Base-by-base conservation (phyloP, 371 early-diverging fungal species). In the Batrachochytrium dendrobatidis region DNA sequence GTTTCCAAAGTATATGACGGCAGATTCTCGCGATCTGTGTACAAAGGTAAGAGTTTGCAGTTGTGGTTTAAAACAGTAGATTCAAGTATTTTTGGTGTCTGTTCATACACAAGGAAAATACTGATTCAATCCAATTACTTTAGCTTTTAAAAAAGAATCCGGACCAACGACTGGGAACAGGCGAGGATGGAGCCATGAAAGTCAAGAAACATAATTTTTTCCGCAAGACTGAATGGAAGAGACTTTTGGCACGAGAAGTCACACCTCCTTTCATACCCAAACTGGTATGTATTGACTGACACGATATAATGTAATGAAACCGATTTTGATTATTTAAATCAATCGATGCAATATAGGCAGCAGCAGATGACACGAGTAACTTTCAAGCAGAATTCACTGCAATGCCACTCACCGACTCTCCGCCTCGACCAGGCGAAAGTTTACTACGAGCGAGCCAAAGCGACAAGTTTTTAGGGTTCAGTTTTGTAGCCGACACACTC, bases 151-250 rank as follows among this genome's bases (percentile, higher is more conserved):
- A 72, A 29, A 79, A 79, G 61, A 72, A 84, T 53, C 79, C 83
- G 5, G 70, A 67, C 20, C 70, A 79, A 15, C 72, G 87, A 10
- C 65, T 85, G 3, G 76, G 76, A 32, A 85, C 83, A 28, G 80
- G 80, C 18, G 59, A 56, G 34, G 52, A 62, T 3, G 73, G 72
- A 1, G 82, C 76, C 10, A 71, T 64, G 1, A 71, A 71, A n/a
- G 80, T 90, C 66, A 88, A 87, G 69, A 65, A 70, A 2, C 91
- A 91, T 59, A 68, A 77, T 10, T 91, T 87, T 70, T 91, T 91
- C 66, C 70, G 75, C 1, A 81, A 78, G 35, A 67, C 90, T 25
- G 79, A 90, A 57, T 94, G 88, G 86, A 69, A 71, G 22, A 59
- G 71, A 18, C 62, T 90, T 6, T 76, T 74, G 18, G 67, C 74